phyloP scores from a whole-genome alignment of 257 asterid species.

The Solanum clarkiae region DNA sequence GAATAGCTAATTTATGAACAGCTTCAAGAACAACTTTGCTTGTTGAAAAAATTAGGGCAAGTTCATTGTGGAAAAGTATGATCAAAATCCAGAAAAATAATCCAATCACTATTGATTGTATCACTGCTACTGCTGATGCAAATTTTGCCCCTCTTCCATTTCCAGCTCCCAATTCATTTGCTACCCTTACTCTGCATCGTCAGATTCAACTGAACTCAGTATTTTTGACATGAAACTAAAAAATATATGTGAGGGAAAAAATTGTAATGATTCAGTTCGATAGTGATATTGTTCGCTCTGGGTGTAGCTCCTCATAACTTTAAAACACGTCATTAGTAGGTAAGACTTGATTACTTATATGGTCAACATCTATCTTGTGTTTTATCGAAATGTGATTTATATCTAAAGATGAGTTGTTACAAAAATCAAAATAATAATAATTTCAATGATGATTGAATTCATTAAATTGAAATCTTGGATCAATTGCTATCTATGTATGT shows the following conservation, averaged over 20 bases:
- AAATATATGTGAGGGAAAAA: not conserved
- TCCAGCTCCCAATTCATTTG: conserved; percentile 68
- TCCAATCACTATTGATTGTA: conserved; percentile 34
- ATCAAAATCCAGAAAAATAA: conserved; percentile 28
- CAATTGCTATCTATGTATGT: not conserved
- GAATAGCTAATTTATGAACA: conserved; percentile 25
- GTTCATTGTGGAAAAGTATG: conserved; percentile 20
- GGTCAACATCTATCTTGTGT: no score
- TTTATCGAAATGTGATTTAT: no score
- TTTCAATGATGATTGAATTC: not conserved
- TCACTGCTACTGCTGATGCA: conserved; percentile 36
- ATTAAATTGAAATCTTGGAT: not conserved
- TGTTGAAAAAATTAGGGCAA: conserved; percentile 30
- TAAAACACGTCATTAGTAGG: no score
- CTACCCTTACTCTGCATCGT: conserved; percentile 54
- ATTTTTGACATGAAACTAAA: not conserved
- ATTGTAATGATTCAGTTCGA: no score
- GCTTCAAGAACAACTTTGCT: conserved; percentile 35
- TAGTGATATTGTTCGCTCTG: no score
- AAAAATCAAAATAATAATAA: not conserved
- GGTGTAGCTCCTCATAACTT: no score
- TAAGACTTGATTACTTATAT: no score
- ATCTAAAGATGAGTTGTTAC: no score
- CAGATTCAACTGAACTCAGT: not conserved
- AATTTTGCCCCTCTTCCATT: conserved; percentile 48